These are phyloP conservation scores for Cyclotella baltica DNA, from an alignment of 108 stramenopile species.

Conservation along the genomic window DNA sequence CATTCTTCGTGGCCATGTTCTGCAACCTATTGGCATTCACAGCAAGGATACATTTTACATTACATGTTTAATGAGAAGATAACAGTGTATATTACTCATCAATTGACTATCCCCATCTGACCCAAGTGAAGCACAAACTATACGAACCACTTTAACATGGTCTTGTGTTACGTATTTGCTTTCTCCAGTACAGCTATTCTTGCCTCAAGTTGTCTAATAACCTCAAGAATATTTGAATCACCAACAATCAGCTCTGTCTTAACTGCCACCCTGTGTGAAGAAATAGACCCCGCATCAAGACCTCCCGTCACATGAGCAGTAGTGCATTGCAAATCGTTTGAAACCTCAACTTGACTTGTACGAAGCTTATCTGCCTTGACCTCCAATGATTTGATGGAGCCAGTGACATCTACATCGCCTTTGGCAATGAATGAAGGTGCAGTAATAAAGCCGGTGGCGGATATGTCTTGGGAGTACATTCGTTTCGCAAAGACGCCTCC, in stretches of 20 bases:
- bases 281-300: neutral
- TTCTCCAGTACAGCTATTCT: neutral
- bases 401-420: slow-evolving; percentile 16
- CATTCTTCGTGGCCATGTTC: too few relatives aligned
- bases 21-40: too few relatives aligned
- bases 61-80: too few relatives aligned
- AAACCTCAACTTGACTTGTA: neutral
- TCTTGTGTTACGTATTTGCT: too few relatives aligned
- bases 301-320: neutral
- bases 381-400: neutral
- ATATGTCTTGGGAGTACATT: slow-evolving; percentile 3
- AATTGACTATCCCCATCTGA: too few relatives aligned
- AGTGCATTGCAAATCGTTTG: neutral
- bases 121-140: too few relatives aligned
- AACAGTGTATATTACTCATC: too few relatives aligned
- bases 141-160: too few relatives aligned
- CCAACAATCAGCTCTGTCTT: neutral
- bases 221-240: neutral
- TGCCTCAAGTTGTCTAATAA: neutral
- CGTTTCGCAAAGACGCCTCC: neutral
- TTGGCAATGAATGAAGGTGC: neutral
- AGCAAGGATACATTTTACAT: too few relatives aligned
- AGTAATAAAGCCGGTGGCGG: neutral
- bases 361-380: neutral
- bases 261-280: neutral